Evolutionary conservation across 179 eudicot species (phyloP), one percentile per base, ranked within the genome.

Genomic region (Patellifolia procumbens): DNA sequence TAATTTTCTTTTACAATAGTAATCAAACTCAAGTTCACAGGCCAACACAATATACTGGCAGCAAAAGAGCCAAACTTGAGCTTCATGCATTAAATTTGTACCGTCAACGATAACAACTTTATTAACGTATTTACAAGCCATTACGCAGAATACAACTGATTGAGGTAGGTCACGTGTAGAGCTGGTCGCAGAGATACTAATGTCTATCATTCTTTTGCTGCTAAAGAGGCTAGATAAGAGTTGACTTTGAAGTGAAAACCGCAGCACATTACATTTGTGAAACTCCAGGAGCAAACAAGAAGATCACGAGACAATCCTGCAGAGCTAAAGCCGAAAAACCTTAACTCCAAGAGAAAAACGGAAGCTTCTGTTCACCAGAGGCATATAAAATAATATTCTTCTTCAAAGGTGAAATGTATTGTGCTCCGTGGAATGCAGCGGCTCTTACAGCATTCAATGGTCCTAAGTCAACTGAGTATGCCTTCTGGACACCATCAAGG

Each of bases 401-500:
- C 83, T 95, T 95, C 79, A 95, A 84, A 8, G 96, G 96, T 35
- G 96, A 83, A 26, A 95, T 81, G 81, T 79, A 82, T 9, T 95
- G 92, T 12, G 92, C 99, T 71, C 95, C 97, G 61, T 84, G 87
- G 76, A 95, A 85, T 17, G 98, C 99, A 71, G 90, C 95, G 62
- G 95, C 97, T 74, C 99, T 87, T 65, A 93, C 58, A 15, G 87
- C 83, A 64, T 93, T 95, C 10, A 95, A 79, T 19, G 98, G 99
- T 52, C 96, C 96, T 69, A 93, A 84, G 82, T 95, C 98, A 46
- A 91, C 81, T 3, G 91, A 85, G 77, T 95, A 95, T 2, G 91
- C 97, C 88, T 93, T 95, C 81, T 95, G 99, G 81, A 95, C 87
- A 70, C 98, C 90, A 80, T 95, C 99, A 20, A 95, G 83, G 73